Base-by-base conservation (phyloP, 2,329 filamentous ascomycete species). In the Curvularia sp. region DNA sequence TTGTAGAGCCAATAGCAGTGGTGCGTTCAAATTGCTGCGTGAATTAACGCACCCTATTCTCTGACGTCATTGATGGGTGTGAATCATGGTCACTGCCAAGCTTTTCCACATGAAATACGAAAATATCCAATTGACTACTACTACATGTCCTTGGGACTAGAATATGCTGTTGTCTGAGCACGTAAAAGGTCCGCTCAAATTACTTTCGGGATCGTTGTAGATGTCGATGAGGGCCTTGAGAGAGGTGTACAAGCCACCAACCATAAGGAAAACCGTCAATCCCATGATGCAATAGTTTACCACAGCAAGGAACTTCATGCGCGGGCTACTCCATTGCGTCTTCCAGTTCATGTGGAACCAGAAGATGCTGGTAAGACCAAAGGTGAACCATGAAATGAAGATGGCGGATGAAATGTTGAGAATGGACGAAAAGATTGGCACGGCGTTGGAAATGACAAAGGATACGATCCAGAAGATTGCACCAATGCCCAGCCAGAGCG, bases 341-440 rank as follows among this genome's bases (percentile, higher is more conserved):
- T 78, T 76, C 59, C 73, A 77, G 65, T 84, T 81, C 32, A 85
- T 67, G 61, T 79, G 78, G 55, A 82, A 62, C 79, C 80, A 82
- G 68, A 81, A 82, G 1, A 80, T 63, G 23, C 78, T 80, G 32
- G 75, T 77, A 1, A 82, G 61, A 0, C 80, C 80, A 53, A 79
- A 83, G 15, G 85, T 87, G 73, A 90, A 90, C 87, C 88, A 90
- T 51, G 82, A 86, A 27, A 84, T 84, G 59, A 90, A 89, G 4
- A 89, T 67, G 13, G 70, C 70, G 1, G 71, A 70, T 21, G 89
- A 84, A 46, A 91, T 77, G 23, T 84, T 85, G 13, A 91, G 78
- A 7, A 92, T 79, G 49, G 85, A 83, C 66, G 84, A 86, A 77
- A 91, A 92, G 34, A 71, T 71, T 3, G 70, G 70, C 21, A 87